These are phyloP conservation scores for Ceratobasidium sp. DNA, from an alignment of 1,284 basidiomycete species.

Conservation along the genomic window DNA sequence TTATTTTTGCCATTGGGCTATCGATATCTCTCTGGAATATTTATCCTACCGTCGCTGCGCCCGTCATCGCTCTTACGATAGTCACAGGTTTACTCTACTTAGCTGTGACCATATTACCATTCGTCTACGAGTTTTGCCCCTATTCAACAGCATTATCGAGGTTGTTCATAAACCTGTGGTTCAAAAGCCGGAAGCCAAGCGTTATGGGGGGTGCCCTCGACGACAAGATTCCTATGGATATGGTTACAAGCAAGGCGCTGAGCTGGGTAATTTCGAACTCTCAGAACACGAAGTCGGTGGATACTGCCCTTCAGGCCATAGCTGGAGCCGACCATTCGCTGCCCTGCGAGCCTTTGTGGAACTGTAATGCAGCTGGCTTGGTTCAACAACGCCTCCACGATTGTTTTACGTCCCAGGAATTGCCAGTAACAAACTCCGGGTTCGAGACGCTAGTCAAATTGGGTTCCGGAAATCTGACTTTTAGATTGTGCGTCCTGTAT, in stretches of 20 bases:
- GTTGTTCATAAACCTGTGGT: not conserved
- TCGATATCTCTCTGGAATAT: slow-evolving; percentile 6
- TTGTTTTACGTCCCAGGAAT: not conserved
- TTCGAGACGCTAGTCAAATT: not conserved
- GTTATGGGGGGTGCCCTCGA: too few relatives aligned
- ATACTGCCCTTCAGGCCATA: slow-evolving; percentile 14
- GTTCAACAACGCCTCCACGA: not conserved
- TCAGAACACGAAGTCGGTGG: slow-evolving; percentile 8
- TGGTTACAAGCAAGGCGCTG: slow-evolving; percentile 1
- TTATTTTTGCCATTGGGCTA: slow-evolving; percentile 10
- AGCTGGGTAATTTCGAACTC: slow-evolving; percentile 18
- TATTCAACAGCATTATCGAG: slow-evolving; percentile 8
- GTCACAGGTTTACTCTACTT: not conserved
- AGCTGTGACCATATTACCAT: not conserved
- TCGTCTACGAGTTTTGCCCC: not conserved
- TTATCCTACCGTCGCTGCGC: not conserved
- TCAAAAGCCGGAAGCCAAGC: not conserved
- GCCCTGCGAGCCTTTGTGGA: not conserved
- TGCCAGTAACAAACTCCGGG: not conserved
- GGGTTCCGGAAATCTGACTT: not conserved
- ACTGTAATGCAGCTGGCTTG: slow-evolving; percentile 5
- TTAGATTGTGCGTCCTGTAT: not conserved
- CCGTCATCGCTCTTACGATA: not conserved
- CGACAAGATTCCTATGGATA: slow-evolving; percentile 16
- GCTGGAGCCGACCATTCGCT: not conserved